A percentile compares a stretch with the other conserved stretches of the same genome.
Evolutionary conservation across 805 yeast species (phyloP).

Genomic region (Schwanniomyces pseudopolymorphus): DNA sequence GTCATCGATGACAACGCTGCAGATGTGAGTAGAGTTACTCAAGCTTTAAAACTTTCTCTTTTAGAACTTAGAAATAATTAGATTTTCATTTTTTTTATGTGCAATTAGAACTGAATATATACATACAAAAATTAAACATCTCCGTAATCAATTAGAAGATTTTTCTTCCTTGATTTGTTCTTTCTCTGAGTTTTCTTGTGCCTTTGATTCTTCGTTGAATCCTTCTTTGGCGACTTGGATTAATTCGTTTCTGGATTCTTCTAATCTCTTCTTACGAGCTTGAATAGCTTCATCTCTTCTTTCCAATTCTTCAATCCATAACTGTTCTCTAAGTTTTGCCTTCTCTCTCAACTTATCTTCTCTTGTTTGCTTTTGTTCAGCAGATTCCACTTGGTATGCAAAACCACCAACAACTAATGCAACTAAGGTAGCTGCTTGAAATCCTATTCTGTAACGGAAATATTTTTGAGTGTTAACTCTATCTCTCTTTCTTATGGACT

Average conservation of each 20-base stretch:
- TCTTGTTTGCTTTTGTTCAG: slow-evolving; percentile 45
- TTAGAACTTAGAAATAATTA: not conserved
- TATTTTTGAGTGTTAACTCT: slow-evolving; percentile 75
- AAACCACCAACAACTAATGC: slow-evolving; percentile 82
- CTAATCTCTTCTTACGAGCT: slow-evolving; percentile 67
- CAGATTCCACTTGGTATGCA: slow-evolving; percentile 55
- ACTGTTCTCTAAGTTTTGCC: slow-evolving; percentile 78
- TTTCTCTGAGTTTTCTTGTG: slow-evolving; percentile 1
- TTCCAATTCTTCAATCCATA: slow-evolving; percentile 91
- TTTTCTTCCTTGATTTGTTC: not conserved
- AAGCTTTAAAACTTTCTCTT: slow-evolving; percentile 3
- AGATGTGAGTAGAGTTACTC: slow-evolving; percentile 5
- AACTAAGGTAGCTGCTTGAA: slow-evolving; percentile 79
- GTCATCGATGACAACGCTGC: slow-evolving; percentile 5
- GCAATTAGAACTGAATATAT: slow-evolving; percentile 1
- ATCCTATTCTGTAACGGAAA: slow-evolving; percentile 86
- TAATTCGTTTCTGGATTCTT: slow-evolving; percentile 50
- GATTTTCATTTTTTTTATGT: not conserved
- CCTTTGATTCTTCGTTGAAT: slow-evolving; percentile 24
- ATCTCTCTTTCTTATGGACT: slow-evolving; percentile 71
- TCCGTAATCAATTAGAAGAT: not conserved
- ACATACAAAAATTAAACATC: not conserved
- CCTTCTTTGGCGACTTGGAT: slow-evolving; percentile 34
- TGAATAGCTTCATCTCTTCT: slow-evolving; percentile 77
- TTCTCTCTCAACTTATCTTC: slow-evolving; percentile 71